Base-by-base conservation (phyloP, 768 basidiomycete genomes). In the Suillus luteus region DNA sequence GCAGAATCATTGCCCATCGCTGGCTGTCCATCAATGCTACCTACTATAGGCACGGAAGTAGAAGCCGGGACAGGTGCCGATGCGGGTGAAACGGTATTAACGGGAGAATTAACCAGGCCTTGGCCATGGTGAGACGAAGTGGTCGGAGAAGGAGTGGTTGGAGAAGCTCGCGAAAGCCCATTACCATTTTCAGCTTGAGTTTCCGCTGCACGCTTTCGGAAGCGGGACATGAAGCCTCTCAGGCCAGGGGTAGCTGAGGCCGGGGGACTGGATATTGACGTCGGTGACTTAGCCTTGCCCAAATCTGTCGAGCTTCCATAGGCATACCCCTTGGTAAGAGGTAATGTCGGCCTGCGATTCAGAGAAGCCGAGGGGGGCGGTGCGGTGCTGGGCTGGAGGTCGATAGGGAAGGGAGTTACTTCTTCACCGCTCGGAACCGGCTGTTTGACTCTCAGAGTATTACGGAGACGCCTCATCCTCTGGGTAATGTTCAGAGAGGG, bases 161-260 rank as follows among this genome's bases (percentile, higher is more conserved):
- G 76, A 40, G 77, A 72, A 24, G 68, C 69, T 62, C 69, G 66
- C 40, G 72, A 73, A 65, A 73, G 68, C 52, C 70, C 62, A 49
- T 74, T 77, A 8, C 74, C 77, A 57, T 69, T 69, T 41, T 76
- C 69, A 67, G 74, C 70, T 41, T 67, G 72, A 31, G 63, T 11
- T 27, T 77, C 75, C 48, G 65, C 33, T 27, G 72, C 66, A 52
- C 77, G 76, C 63, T 68, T 78, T 43, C 90, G 83, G 72, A 93
- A 91, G 37, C 90, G 86, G 35, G 91, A 85, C 85, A 94, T 92
- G 74, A 94, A 88, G 15, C 91, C 88, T 73, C 86, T 91, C 31
- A 93, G 70, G 24, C 91, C 88, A 40, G 92, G 92, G 22, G 87
- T 82, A 33, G 89, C 84, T 24, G 88, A 86, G 4, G 90, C 84